Percentiles rank a stretch among this genome's conserved stretches.
phyloP scores from a whole-genome alignment of 2,329 filamentous ascomycete species.

The Zymoseptoria brevis region DNA sequence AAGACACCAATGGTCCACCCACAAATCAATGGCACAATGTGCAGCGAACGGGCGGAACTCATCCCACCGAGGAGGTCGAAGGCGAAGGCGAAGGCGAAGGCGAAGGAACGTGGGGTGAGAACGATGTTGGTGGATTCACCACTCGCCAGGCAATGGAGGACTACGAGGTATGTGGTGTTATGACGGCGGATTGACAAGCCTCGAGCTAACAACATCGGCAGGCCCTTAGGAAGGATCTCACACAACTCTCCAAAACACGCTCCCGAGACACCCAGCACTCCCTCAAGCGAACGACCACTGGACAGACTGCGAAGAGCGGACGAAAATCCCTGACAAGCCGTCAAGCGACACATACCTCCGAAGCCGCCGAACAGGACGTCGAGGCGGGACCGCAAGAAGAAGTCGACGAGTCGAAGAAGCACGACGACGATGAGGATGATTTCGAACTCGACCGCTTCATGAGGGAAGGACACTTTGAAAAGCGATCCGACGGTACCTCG shows the following conservation, averaged over 20 bases:
- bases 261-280: slow-evolving; percentile 24
- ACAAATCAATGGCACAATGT: slow-evolving; percentile 17
- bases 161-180: slow-evolving; percentile 36
- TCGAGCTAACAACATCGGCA: background rate
- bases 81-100: slow-evolving; percentile 17
- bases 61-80: slow-evolving; percentile 24
- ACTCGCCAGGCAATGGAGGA: slow-evolving; percentile 51
- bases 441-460: slow-evolving; percentile 66
- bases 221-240: slow-evolving; percentile 49
- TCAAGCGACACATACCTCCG: slow-evolving; percentile 4
- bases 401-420: slow-evolving; percentile 33
- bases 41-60: slow-evolving; percentile 10
- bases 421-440: slow-evolving; percentile 47
- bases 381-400: slow-evolving; percentile 36
- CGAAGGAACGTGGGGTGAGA: slow-evolving; percentile 56
- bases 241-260: slow-evolving; percentile 42
- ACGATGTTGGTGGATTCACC: slow-evolving; percentile 48
- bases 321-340: background rate
- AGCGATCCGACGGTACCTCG: slow-evolving; percentile 57
- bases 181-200: background rate
- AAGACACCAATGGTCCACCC: slow-evolving; percentile 8
- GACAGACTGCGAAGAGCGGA: slow-evolving; percentile 22
- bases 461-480: slow-evolving; percentile 67
- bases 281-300: slow-evolving; percentile 11
- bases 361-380: slow-evolving; percentile 30